These are phyloP conservation scores for Trichoderma lentiforme DNA, from an alignment of 2,329 filamentous ascomycete species.

Conservation along the genomic window DNA sequence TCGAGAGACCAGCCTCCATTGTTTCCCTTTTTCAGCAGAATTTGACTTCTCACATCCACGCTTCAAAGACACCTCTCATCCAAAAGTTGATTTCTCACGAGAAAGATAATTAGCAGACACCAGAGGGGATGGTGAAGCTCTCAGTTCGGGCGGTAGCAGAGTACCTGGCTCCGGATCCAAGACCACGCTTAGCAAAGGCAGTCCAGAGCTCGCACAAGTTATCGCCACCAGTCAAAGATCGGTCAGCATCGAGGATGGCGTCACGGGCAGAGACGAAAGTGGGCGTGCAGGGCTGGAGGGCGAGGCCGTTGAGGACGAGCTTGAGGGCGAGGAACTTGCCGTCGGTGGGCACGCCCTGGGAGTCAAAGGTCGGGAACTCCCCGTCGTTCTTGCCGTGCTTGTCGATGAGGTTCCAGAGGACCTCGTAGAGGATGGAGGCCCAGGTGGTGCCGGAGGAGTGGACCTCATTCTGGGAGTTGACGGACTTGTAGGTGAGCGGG, in stretches of 20 bases:
- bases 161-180: conserved; percentile 41
- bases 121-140: conserved; percentile 30
- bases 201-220: conserved; percentile 54
- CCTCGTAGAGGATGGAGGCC: conserved; percentile 52
- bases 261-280: conserved; percentile 51
- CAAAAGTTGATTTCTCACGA: background rate
- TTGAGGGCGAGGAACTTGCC: conserved; percentile 52
- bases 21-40: background rate
- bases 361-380: conserved; percentile 39
- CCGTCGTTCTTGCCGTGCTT: conserved; percentile 50
- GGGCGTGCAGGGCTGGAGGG: conserved; percentile 55
- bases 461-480: conserved; percentile 37
- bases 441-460: conserved; percentile 52
- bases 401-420: conserved; percentile 57
- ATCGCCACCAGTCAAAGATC: conserved; percentile 46
- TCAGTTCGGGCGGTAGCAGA: conserved; percentile 28
- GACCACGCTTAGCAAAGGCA: conserved; percentile 55
- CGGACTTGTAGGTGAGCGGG: conserved; percentile 47
- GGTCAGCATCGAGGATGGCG: conserved; percentile 55
- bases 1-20: background rate
- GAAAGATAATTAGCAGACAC: conserved; percentile 23
- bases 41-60: background rate
- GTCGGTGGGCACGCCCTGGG: conserved; percentile 47
- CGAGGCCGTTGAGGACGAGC: conserved; percentile 50
- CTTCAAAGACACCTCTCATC: background rate